Evolutionary conservation across 768 basidiomycete genomes (phyloP), one percentile per base, ranked within the genome.

Genomic region (Sarcomyxa edulis): DNA sequence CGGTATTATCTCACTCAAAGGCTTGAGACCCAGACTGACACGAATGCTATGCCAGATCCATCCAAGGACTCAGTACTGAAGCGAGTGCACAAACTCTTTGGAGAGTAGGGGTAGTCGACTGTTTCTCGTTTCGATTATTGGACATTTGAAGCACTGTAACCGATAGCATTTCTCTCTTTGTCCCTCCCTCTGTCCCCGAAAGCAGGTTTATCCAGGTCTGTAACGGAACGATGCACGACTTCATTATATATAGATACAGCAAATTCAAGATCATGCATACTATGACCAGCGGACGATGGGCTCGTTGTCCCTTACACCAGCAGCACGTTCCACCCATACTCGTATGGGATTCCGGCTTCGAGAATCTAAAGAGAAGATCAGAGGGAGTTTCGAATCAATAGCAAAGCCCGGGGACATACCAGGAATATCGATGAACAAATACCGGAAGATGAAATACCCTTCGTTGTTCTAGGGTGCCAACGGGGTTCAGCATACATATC

Each of bases 61-160:
- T 79, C 82, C 9, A 97, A 97, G 59, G 95, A 98, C 56, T 96
- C 92, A 1, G 78, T 98, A 21, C 71, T 98, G 53, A 97, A 94
- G 62, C 81, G 94, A 37, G 95, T 99, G 11, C 92, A 95, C 74
- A 99, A 91, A 63, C 73, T 97, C 20, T 86, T 92, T 51, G 95
- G 93, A 54, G 95, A 97, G 66, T 90, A 73, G 65, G 49, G 20
- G 33, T 25, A 32, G 20, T 16, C 35, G 16, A 11, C 22, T 29
- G n/a, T n/a, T n/a, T n/a, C n/a, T n/a, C n/a, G n/a, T n/a, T n/a
- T n/a, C n/a, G n/a, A n/a, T n/a, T n/a, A n/a, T n/a, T n/a, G n/a
- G n/a, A n/a, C n/a, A n/a, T n/a, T n/a, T n/a, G n/a, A n/a, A n/a
- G n/a, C n/a, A n/a, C n/a, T n/a, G n/a, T n/a, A n/a, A n/a, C n/a